A percentile compares a stretch with the other conserved stretches of the same genome.
These are phyloP conservation scores for Taxillus chinensis DNA, from an alignment of 164 flowering plant genomes.

Conservation along the genomic window DNA sequence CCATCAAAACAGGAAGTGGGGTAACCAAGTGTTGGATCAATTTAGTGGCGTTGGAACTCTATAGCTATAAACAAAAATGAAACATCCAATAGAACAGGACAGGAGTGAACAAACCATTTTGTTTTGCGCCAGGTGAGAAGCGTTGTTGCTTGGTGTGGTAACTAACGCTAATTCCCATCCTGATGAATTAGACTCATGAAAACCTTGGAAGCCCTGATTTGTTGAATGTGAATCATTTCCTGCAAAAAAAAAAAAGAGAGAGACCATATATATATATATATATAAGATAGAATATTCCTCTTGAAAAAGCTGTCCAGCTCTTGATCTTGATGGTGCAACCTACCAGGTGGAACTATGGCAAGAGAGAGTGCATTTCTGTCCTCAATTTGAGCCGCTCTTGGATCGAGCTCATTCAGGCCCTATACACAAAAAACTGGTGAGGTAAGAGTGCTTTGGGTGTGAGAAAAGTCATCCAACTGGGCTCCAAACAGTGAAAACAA, in stretches of 20 bases:
- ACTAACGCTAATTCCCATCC: constrained; percentile 99
- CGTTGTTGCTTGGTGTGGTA: constrained; percentile 53
- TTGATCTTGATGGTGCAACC: not conserved
- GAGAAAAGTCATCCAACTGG: not conserved
- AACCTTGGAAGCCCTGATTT: constrained; percentile 21
- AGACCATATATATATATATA: too few relatives aligned
- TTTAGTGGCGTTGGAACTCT: too few relatives aligned
- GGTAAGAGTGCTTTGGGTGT: not conserved
- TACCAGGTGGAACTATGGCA: constrained; percentile 76
- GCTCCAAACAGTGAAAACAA: not conserved
- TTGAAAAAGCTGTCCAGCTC: too few relatives aligned
- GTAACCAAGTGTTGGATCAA: too few relatives aligned
- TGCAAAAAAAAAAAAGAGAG: constrained; percentile 4
- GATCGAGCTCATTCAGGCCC: constrained; percentile 78
- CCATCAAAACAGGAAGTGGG: too few relatives aligned
- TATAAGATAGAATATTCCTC: too few relatives aligned
- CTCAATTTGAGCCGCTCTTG: constrained; percentile 58
- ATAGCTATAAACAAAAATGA: too few relatives aligned
- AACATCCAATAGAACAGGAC: not conserved
- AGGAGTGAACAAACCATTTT: constrained; percentile 53
- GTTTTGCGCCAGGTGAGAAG: constrained; percentile 25
- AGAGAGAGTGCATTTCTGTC: constrained; percentile 93
- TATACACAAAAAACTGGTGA: constrained; percentile 14
- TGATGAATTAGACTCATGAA: constrained; percentile 24
- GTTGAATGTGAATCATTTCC: constrained; percentile 28